phyloP scores from a whole-genome alignment of 2,329 filamentous ascomycete species.

The Trichophyton benhamiae region DNA sequence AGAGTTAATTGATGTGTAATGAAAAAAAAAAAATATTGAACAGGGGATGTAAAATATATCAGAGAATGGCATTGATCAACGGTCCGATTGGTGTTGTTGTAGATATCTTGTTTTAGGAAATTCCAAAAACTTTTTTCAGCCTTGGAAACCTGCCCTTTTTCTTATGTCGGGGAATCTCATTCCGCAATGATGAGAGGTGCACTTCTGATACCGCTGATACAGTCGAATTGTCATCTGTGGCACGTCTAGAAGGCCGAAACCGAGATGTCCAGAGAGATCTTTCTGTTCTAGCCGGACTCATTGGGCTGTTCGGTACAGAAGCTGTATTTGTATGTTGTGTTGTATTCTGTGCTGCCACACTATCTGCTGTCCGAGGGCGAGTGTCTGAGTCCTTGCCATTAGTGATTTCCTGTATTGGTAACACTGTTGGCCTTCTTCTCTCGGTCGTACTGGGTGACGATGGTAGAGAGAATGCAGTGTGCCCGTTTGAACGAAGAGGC shows the following conservation, averaged over 20 bases:
- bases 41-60: not conserved
- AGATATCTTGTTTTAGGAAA: conserved; percentile 1
- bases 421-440: not conserved
- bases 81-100: not conserved
- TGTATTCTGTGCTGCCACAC: conserved; percentile 5
- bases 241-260: conserved; percentile 7
- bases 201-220: conserved; percentile 2
- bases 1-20: not conserved
- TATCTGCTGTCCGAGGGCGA: conserved; percentile 13
- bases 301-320: not conserved
- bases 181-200: not conserved
- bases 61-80: not conserved
- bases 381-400: not conserved
- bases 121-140: conserved; percentile 11
- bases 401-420: not conserved
- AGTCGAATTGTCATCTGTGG: conserved; percentile 5
- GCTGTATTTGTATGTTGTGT: not conserved
- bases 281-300: not conserved
- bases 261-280: conserved; percentile 11
- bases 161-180: not conserved
- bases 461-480: conserved; percentile 2
- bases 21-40: not conserved
- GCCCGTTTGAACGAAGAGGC: conserved; percentile 17
- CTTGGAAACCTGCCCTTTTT: conserved; percentile 13
- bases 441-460: not conserved